phyloP scores from a whole-genome alignment of 1,284 basidiomycete genomes.

The Tausonia pullulans region DNA sequence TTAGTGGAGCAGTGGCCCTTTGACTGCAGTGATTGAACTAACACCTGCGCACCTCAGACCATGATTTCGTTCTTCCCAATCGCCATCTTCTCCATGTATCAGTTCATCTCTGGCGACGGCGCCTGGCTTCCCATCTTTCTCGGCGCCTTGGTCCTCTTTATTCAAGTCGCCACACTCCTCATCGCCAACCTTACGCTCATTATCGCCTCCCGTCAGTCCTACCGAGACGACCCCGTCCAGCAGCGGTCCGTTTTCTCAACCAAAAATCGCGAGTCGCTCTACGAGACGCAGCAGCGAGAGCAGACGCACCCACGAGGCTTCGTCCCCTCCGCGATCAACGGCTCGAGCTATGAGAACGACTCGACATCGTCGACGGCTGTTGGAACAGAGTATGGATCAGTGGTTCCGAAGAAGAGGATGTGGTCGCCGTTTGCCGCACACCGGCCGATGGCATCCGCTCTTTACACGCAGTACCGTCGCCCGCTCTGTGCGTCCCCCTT shows the following conservation, averaged over 20 bases:
- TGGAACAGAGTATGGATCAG: too few relatives aligned
- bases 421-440: too few relatives aligned
- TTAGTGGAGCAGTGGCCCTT: constrained; percentile 27
- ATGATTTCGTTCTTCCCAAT: constrained; percentile 57
- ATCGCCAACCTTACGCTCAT: constrained; percentile 24
- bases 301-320: too few relatives aligned
- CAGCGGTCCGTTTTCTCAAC: constrained; percentile 6
- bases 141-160: constrained; percentile 45
- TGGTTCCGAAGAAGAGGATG: too few relatives aligned
- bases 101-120: constrained; percentile 68
- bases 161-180: constrained; percentile 47
- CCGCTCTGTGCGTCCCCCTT: too few relatives aligned
- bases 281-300: background rate
- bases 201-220: constrained; percentile 14
- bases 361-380: too few relatives aligned
- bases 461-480: too few relatives aligned
- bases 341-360: too few relatives aligned
- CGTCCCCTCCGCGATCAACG: too few relatives aligned
- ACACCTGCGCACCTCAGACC: constrained; percentile 37
- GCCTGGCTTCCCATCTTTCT: constrained; percentile 68
- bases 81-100: constrained; percentile 66
- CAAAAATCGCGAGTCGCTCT: too few relatives aligned
- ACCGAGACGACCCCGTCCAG: background rate
- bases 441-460: too few relatives aligned
- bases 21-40: background rate